Conservation (phyloP, 75 land plant species). For the Cunninghamia lanceolata region DNA sequence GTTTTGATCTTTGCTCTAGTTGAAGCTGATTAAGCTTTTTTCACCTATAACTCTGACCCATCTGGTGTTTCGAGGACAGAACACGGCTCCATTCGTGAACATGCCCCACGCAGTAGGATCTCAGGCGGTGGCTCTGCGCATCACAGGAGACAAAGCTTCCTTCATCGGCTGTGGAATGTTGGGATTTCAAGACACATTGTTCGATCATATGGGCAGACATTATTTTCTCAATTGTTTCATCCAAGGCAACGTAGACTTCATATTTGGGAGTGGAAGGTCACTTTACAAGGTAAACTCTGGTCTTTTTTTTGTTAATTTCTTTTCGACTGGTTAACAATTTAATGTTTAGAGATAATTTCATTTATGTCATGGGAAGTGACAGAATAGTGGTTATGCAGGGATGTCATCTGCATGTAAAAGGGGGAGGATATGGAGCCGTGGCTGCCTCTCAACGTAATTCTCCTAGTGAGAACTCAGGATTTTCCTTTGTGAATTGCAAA, state of each 20-base stretch:
- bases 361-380: background rate
- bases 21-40: no score
- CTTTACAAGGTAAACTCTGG: conserved; percentile 19
- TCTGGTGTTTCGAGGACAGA: conserved; percentile 19
- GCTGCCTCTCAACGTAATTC: conserved; percentile 21
- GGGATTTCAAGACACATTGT: conserved; percentile 27
- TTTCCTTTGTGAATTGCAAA: conserved; percentile 20
- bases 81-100: conserved; percentile 48
- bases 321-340: no score
- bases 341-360: background rate
- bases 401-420: conserved; percentile 10
- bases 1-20: no score
- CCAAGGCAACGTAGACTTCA: conserved; percentile 28
- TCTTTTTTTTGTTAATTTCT: no score
- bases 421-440: conserved; percentile 11
- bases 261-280: conserved; percentile 35
- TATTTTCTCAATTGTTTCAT: conserved; percentile 37
- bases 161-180: conserved; percentile 20
- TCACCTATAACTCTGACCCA: no score
- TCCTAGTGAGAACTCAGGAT: conserved; percentile 10
- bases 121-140: conserved; percentile 23
- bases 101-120: background rate
- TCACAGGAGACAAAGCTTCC: conserved; percentile 32
- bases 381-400: background rate
- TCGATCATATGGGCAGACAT: conserved; percentile 27